Conservation (phyloP, 2,329 filamentous ascomycete species). For the Fonsecaea nubica region DNA sequence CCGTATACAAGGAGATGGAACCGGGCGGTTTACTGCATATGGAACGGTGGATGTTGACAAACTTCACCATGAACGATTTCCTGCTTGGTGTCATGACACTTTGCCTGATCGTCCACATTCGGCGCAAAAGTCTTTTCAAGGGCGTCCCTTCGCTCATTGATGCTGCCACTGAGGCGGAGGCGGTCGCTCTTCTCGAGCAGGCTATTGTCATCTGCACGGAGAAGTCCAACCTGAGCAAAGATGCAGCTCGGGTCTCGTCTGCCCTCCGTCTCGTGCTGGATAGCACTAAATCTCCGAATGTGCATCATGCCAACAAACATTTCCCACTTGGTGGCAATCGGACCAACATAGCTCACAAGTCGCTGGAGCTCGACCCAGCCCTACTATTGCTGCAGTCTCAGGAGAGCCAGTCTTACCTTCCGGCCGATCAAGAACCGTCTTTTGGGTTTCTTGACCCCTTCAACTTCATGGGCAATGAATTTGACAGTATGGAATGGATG, state of each 20-base stretch:
- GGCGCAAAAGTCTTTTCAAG: constrained; percentile 6
- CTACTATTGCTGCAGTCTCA: constrained; percentile 15
- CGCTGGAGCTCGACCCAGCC: background rate
- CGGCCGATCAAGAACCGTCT: constrained; percentile 19
- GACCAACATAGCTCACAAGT: background rate
- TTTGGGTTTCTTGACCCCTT: constrained; percentile 38
- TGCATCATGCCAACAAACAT: background rate
- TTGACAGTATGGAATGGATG: constrained; percentile 39
- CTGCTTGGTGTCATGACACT: constrained; percentile 67
- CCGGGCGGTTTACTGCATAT: constrained; percentile 62
- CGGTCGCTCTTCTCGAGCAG: constrained; percentile 28
- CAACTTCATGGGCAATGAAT: constrained; percentile 36
- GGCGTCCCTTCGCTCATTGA: constrained; percentile 27
- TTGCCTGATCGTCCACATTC: constrained; percentile 52
- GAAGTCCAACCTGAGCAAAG: constrained; percentile 32
- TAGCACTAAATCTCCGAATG: constrained; percentile 9
- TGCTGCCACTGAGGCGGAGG: constrained; percentile 25
- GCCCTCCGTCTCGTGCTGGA: constrained; percentile 35
- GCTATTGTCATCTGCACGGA: constrained; percentile 36
- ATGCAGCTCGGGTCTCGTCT: constrained; percentile 35
- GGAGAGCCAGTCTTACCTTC: constrained; percentile 1
- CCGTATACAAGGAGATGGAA: constrained; percentile 58
- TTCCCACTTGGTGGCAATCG: background rate
- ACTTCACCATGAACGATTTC: constrained; percentile 66
- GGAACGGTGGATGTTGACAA: constrained; percentile 64